These are phyloP conservation scores for Salix caprea DNA, from an alignment of 345 rosid genomes.

Conservation along the genomic window DNA sequence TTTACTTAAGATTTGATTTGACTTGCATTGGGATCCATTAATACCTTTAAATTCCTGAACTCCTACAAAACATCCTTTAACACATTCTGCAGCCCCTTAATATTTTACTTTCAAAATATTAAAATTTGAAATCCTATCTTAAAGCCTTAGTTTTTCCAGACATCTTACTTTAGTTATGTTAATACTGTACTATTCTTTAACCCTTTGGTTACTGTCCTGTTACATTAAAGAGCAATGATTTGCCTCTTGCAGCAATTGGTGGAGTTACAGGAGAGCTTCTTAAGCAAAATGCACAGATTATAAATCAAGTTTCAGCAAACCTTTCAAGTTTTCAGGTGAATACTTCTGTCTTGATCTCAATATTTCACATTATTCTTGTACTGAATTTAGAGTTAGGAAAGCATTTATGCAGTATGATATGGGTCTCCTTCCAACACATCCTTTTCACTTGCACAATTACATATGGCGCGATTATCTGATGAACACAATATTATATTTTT, in stretches of 20 bases:
- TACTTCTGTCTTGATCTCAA: not conserved
- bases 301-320: constrained; percentile 54
- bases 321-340: constrained; percentile 39
- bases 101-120: not conserved
- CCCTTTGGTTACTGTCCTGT: not conserved
- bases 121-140: no score
- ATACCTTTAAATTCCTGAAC: not conserved
- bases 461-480: not conserved
- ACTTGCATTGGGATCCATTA: not conserved
- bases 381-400: not conserved
- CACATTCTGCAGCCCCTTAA: not conserved
- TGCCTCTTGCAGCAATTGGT: constrained; percentile 45
- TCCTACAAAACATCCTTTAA: not conserved
- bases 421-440: not conserved
- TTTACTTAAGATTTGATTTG: not conserved
- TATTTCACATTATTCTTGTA: not conserved
- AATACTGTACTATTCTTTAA: not conserved
- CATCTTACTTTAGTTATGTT: not conserved
- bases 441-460: not conserved
- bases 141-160: not conserved
- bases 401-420: not conserved
- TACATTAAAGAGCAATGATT: not conserved
- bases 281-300: constrained; percentile 47
- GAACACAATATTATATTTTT: not conserved
- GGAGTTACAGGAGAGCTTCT: constrained; percentile 54